Conservation (phyloP, 192 early-diverging fungal genomes). For the Umbelopsis isabellina region DNA sequence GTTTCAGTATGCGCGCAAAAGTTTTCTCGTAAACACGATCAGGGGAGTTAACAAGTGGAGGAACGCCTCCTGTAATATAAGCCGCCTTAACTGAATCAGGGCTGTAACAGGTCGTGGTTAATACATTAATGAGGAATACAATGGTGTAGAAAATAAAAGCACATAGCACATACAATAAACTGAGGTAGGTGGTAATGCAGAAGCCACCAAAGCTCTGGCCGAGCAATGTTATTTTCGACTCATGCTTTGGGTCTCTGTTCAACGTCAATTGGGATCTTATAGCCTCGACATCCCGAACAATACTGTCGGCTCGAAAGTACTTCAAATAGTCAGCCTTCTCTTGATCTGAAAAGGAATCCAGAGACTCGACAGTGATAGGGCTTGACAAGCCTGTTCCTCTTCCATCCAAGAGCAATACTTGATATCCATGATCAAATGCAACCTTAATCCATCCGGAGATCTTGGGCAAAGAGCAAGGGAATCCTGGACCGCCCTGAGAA, state of each 20-base stretch:
- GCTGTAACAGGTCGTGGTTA: conserved; percentile 23
- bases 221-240: conserved; percentile 54
- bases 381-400: conserved; percentile 71
- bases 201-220: conserved; percentile 77
- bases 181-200: conserved; percentile 68
- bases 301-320: conserved; percentile 70
- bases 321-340: conserved; percentile 64
- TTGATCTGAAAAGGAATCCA: conserved; percentile 47
- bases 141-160: neutral
- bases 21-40: conserved; percentile 63
- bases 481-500: conserved; percentile 62
- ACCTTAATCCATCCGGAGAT: conserved; percentile 54
- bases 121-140: neutral
- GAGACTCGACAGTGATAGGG: conserved; percentile 52
- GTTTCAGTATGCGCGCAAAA: conserved; percentile 61
- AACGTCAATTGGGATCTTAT: conserved; percentile 60
- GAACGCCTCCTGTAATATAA: conserved; percentile 71
- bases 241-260: conserved; percentile 35
- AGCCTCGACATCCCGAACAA: conserved; percentile 68
- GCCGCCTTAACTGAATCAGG: conserved; percentile 63
- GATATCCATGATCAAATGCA: conserved; percentile 65
- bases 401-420: conserved; percentile 69
- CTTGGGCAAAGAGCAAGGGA: conserved; percentile 51
- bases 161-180: conserved; percentile 56
- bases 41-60: conserved; percentile 63